Evolutionary conservation across 805 yeast species (phyloP), one percentile per base, ranked within the genome.

Genomic region (Yamadazyma scolyti): DNA sequence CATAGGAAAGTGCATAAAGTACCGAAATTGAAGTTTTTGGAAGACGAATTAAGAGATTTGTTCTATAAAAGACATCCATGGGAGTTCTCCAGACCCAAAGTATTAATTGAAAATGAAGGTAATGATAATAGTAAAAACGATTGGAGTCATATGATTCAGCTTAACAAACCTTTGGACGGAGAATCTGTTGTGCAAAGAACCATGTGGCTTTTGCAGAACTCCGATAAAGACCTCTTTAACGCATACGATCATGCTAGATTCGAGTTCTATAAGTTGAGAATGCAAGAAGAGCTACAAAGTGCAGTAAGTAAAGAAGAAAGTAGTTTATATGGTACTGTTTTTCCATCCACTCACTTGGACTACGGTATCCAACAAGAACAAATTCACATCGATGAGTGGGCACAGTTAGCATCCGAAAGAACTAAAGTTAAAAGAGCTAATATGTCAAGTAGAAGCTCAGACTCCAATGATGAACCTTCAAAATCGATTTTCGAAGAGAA

Each of bases 31-130:
- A 56, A 55, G 34, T 81, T 72, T 44, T 55, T 77, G 32, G 93
- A 90, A 57, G 98, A 93, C 58, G 77, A 81, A 46, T 60, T 93
- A 45, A 77, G 98, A 63, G 69, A 74, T 27, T 66, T 83, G 15
- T 93, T 93, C 51, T 90, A 81, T 58, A 77, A 78, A 37, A 96
- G 89, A 54, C 98, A 93, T 59, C 98, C 98, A 5, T 93, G 98
- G 98, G 98, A 93, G 60, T 66, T 89, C 32, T 86, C 97, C 2
- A 75, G 95, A 45, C 96, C 97, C 9, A 85, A 84, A 53, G 70
- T 77, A 17, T 61, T 93, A 43, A 71, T 88, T 27, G 98, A 93
- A 56, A 83, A 78, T 47, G 68, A 71, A 21, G 85, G 83, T 6
- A 65, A 71, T 25, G 86, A 82, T 27, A 47, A 56, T 23, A 49